Base-by-base conservation (phyloP, 208 protist species). In the Leishmania tropica region DNA sequence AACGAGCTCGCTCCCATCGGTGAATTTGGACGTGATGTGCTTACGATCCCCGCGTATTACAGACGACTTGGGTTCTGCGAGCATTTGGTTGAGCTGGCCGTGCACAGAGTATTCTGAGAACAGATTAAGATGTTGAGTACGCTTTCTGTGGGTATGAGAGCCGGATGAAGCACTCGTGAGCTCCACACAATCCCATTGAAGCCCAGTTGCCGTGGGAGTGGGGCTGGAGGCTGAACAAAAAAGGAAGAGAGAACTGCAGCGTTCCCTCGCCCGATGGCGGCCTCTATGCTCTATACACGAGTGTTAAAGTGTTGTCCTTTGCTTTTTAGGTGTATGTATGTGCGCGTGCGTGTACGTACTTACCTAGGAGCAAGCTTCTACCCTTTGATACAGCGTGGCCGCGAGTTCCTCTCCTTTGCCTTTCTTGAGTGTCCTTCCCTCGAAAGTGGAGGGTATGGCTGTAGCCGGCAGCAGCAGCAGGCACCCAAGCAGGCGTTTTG, bases 21-120 rank as follows among this genome's bases (percentile, higher is more conserved):
- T 92, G 72, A 94, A 98, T 56, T 92, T 97, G 48, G 94, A 96
- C 65, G 96, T 97, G 56, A 99, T 90, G 45, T 92, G 95, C 71
- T 91, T 91, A 7, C 95, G 85, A 24, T 92, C 96, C 75, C 93
- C 93, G 7, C 82, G 80, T 79, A 98, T 96, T 17, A 98, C 89
- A 15, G 89, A 96, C 7, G 93, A 93, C 76, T 92, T 94, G 24
- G 95, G 92, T 74, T 92, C 94, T 24, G 91, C 87, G 47, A 96
- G 80, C 86, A 93, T 95, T 47, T 58, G 35, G 6, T 60, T 45
- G 35, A 45, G 56, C 40, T 4, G 7, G 70, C 3, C 3, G 70
- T 74, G 24, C 28, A 21, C 70, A 51, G 24, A 51, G 45, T 15
- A 53, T n/a, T 28, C 70, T 31, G 42, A 74, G 24, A 51, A 53